phyloP scores from a whole-genome alignment of 2,329 filamentous ascomycete genomes.

The Drechslerella coelobrocha region DNA sequence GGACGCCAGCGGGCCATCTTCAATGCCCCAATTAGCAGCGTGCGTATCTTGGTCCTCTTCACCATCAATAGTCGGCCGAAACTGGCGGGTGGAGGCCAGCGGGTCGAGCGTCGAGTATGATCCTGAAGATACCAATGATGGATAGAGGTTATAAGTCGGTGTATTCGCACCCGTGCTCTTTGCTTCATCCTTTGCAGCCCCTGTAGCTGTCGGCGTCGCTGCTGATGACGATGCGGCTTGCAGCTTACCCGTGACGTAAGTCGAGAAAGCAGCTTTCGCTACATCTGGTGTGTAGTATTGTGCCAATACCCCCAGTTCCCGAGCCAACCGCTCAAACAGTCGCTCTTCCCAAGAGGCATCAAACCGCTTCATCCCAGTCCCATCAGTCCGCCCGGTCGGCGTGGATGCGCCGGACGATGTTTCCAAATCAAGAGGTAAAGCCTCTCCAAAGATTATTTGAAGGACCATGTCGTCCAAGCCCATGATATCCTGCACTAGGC shows the following conservation, averaged over 20 bases:
- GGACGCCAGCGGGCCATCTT: slow-evolving; percentile 62
- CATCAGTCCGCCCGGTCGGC: slow-evolving; percentile 59
- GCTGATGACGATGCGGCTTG: slow-evolving; percentile 6
- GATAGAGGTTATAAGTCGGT: slow-evolving; percentile 30
- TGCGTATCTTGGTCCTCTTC: slow-evolving; percentile 59
- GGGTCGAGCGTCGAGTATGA: slow-evolving; percentile 34
- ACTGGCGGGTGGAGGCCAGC: slow-evolving; percentile 47
- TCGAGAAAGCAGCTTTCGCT: slow-evolving; percentile 72
- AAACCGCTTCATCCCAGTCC: slow-evolving; percentile 53
- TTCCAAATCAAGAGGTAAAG: slow-evolving; percentile 64
- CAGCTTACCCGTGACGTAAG: slow-evolving; percentile 66
- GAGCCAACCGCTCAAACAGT: slow-evolving; percentile 81
- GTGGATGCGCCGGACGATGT: slow-evolving; percentile 56
- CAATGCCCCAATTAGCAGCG: slow-evolving; percentile 71
- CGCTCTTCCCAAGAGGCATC: slow-evolving; percentile 72
- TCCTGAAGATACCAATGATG: slow-evolving; percentile 33
- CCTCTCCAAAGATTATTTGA: slow-evolving; percentile 85
- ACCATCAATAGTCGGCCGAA: slow-evolving; percentile 56
- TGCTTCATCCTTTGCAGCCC: slow-evolving; percentile 1
- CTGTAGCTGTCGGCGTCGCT: neutral
- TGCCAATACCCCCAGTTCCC: slow-evolving; percentile 81
- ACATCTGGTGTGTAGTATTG: slow-evolving; percentile 85
- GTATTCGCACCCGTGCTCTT: slow-evolving; percentile 22
- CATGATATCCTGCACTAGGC: slow-evolving; percentile 85
- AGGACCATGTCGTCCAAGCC: slow-evolving; percentile 87